Evolutionary conservation across 805 yeast genomes (phyloP).

Genomic region (Ogataea trehaloabstinens): DNA sequence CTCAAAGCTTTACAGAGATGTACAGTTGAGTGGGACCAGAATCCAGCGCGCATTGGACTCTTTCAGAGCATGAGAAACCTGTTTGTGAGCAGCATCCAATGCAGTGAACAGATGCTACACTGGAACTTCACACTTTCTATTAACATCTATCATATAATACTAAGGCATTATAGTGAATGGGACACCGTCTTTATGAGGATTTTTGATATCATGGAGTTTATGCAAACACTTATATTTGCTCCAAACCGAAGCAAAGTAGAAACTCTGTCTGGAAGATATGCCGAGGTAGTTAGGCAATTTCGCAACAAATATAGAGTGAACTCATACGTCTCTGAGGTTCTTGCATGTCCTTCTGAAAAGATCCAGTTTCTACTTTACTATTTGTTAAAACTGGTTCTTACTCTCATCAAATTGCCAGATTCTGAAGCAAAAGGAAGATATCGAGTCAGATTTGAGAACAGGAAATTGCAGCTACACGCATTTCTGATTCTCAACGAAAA

Average conservation of each 20-base stretch:
- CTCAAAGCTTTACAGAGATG: constrained; percentile 4
- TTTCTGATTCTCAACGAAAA: constrained; percentile 17
- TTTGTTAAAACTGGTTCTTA: constrained; percentile 7
- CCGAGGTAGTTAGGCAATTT: constrained; percentile 9
- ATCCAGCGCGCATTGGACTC: constrained; percentile 6
- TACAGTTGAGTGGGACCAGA: constrained; percentile 5
- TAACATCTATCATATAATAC: constrained; percentile 4
- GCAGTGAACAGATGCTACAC: constrained; percentile 3
- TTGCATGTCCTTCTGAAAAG: constrained; percentile 5
- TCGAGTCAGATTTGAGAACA: constrained; percentile 1
- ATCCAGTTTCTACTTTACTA: constrained; percentile 15
- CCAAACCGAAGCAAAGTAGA: constrained; percentile 3
- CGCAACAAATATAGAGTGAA: constrained; percentile 5
- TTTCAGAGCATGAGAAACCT: constrained; percentile 2
- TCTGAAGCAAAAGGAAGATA: constrained; percentile 5
- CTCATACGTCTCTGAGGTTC: constrained; percentile 4
- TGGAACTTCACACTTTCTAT: constrained; percentile 10
- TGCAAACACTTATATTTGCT: constrained; percentile 14
- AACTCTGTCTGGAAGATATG: constrained; percentile 8
- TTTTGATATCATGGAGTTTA: constrained; percentile 10
- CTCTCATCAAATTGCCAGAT: constrained; percentile 5
- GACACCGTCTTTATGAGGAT: constrained; percentile 5
- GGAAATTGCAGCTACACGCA: constrained; percentile 13
- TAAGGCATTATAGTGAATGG: constrained; percentile 6
- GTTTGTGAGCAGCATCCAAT: constrained; percentile 6